Base-by-base conservation (phyloP, 1,284 basidiomycete genomes). In the Microstroma glucosiphilum region DNA sequence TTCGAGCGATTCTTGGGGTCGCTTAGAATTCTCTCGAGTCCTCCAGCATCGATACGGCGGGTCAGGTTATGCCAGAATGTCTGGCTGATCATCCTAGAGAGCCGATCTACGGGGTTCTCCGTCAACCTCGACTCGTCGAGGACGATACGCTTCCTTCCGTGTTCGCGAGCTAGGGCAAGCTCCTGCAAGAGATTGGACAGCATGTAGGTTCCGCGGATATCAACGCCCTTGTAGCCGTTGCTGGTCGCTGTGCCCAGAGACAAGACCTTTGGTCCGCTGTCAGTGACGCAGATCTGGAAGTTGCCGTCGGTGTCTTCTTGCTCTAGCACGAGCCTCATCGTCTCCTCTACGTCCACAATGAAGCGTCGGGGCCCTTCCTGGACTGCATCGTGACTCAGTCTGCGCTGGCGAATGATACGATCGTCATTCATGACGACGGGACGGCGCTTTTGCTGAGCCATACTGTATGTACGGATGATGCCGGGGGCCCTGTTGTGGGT, bases 31-130 rank as follows among this genome's bases (percentile, higher is more conserved):
- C 92, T 90, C 80, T 97, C 93, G 40, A 98, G 85, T 6, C 94
- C 96, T 67, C 96, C 92, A 0, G 91, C 92, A 77, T 98, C 96
- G 75, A 98, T 98, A 43, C 92, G 87, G 59, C 94, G 88, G 0
- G 96, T 98, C 57, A 98, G 84, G 9, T 92, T 91, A 80, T 94
- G 90, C 94, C 94, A 98, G 83, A 98, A 98, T 12, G 91, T 93
- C 81, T 93, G 88, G 79, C 89, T 90, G 82, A 98, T 98, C 94
- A 98, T 97, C 64, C 96, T 87, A 23, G 91, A 94, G 46, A 98
- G 85, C 51, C 94, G 89, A 79, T 96, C 92, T 51, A 98, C 92
- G 0, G 94, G 96, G 80, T 97, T 97, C 82, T 98, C 94, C 0
- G 91, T 91, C 59, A 98, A 83, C 64, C 93, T 89, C 19, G 92